Evolutionary conservation across 2,329 filamentous ascomycete genomes (phyloP), one percentile per base, ranked within the genome.

Genomic region (Aspergillus uvarum): DNA sequence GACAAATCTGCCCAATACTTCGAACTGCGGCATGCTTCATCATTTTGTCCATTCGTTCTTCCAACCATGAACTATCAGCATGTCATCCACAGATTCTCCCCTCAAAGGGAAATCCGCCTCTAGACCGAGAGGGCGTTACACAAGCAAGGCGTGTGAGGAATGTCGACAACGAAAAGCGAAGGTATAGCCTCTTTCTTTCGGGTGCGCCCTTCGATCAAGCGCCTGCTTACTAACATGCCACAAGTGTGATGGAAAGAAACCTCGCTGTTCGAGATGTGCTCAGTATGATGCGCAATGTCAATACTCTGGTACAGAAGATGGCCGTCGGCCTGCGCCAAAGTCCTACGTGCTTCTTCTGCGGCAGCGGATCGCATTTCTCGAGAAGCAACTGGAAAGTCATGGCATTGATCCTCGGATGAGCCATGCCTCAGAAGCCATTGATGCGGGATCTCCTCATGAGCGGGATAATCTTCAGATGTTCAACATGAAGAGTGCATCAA

Each of bases 141-240:
- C 65, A 2, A 68, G 67, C 19, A 70, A 70, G 38, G 75, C 76
- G 3, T 77, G 75, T 49, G 70, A 77, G 54, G 70, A 72, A 61
- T 78, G 75, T 56, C 73, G 75, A 5, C 70, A 73, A 21, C 71
- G 75, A 31, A 66, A 74, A 54, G 70, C 72, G 22, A 77, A 77
- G 70, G 75, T 75, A 59, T 65, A 35, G 14, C 35, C 54, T 21
- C 12, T 3, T 24, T 5, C 8, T 49, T 21, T 11, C 4, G 26
- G 26, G 26, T 38, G 47, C 29, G 47, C 29, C n/a, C 16, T 11
- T n/a, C 42, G n/a, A 38, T 12, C 16, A 29, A 16, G 2, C 11
- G 5, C 38, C 22, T 47, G 24, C 8, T n/a, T 11, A 44, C 52
- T 54, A 21, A 54, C 21, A 16, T 11, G 10, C 16, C 12, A 22